Conservation (phyloP, 176 grass and related monocot species). For the barley (Hordeum vulgare) region MorexV3_pseudomolecules_assembly NC_058523.1:547243399-547243898, state of each 20-base stretch:
- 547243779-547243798: not conserved
- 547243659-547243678: not conserved
- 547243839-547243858: not conserved
- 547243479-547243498: not conserved
- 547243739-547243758: not conserved
- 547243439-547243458: not conserved
- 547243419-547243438: not conserved
- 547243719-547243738: not conserved
- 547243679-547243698: not conserved
- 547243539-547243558: not conserved
- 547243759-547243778: not conserved
- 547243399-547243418: not conserved
- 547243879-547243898: not conserved
- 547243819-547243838: not conserved
- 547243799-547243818: not conserved
- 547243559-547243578: not conserved
- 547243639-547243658: slow-evolving; percentile 5
- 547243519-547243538: no score
- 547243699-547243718: not conserved
- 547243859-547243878: not conserved
- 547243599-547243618: not conserved
- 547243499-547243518: slow-evolving; percentile 11
- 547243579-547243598: not conserved
- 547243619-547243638: not conserved
- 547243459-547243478: not conserved